These are phyloP conservation scores for Byssothecium circinans DNA, from an alignment of 2,329 filamentous ascomycete species.

Conservation along the genomic window DNA sequence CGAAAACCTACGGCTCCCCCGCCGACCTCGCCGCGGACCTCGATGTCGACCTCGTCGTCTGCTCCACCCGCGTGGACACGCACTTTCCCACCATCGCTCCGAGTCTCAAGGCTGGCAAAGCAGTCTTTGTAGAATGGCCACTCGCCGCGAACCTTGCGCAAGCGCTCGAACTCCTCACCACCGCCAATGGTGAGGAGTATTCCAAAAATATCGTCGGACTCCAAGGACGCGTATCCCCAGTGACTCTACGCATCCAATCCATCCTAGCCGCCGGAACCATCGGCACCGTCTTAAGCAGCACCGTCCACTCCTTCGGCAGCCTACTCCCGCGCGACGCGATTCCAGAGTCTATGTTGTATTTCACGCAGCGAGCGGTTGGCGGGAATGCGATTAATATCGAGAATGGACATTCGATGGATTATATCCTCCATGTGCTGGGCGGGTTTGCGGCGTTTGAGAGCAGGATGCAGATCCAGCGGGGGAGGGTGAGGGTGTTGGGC, in stretches of 20 bases:
- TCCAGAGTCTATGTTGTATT: conserved; percentile 17
- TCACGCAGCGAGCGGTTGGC: conserved; percentile 18
- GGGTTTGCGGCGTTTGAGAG: conserved; percentile 13
- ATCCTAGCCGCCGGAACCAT: conserved; percentile 45
- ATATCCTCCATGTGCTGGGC: conserved; percentile 21
- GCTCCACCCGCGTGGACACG: conserved; percentile 56
- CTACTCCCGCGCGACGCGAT: conserved; percentile 13
- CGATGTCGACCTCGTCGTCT: conserved; percentile 49
- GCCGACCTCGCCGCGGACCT: conserved; percentile 45
- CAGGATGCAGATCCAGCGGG: conserved; percentile 22
- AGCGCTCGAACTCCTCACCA: conserved; percentile 46
- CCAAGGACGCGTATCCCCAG: conserved; percentile 47
- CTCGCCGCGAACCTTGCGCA: conserved; percentile 41
- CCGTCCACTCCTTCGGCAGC: conserved; percentile 13
- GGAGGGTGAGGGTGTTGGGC: conserved; percentile 10
- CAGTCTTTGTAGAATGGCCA: conserved; percentile 58
- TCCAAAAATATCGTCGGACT: conserved; percentile 45
- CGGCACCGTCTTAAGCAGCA: conserved; percentile 44
- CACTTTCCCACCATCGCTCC: conserved; percentile 53
- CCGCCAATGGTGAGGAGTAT: conserved; percentile 20
- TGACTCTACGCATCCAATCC: conserved; percentile 43
- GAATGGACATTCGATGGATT: conserved; percentile 25
- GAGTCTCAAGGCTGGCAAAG: conserved; percentile 56
- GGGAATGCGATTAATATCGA: conserved; percentile 22
- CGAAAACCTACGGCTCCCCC: conserved; percentile 50